phyloP scores from a whole-genome alignment of 1,284 basidiomycete genomes.

The Trametes pubescens region DNA sequence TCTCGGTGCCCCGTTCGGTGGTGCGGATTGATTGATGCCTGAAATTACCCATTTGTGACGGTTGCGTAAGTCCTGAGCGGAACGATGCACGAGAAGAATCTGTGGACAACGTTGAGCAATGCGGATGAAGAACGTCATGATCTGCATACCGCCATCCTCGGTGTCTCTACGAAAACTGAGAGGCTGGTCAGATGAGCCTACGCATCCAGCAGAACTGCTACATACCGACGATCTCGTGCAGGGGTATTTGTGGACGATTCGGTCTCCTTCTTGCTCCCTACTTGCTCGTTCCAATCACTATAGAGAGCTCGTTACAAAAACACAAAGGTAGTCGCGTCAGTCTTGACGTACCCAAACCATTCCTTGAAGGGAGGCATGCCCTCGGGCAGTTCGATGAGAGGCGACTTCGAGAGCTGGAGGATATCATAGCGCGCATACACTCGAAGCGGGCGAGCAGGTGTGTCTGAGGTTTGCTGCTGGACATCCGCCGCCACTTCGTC shows the following conservation, averaged over 20 bases:
- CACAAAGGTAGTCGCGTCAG: constrained; percentile 17
- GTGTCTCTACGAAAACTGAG: constrained; percentile 75
- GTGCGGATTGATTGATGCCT: constrained; percentile 82
- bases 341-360: constrained; percentile 82
- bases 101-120: constrained; percentile 46
- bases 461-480: constrained; percentile 41
- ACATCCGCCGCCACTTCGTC: constrained; percentile 40
- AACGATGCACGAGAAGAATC: constrained; percentile 70
- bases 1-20: constrained; percentile 70
- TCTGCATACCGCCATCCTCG: constrained; percentile 70
- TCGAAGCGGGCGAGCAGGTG: constrained; percentile 52
- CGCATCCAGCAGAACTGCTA: constrained; percentile 13
- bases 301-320: constrained; percentile 29
- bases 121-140: neutral
- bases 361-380: constrained; percentile 84
- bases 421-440: constrained; percentile 75
- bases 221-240: constrained; percentile 69
- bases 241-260: constrained; percentile 59
- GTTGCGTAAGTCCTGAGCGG: constrained; percentile 75
- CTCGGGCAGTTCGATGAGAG: constrained; percentile 74
- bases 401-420: constrained; percentile 75
- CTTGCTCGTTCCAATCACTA: constrained; percentile 66
- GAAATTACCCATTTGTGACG: constrained; percentile 90
- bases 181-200: constrained; percentile 12
- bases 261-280: constrained; percentile 68